phyloP scores from a whole-genome alignment of 495 filamentous ascomycete species.

The Lichina pygmaea region DNA sequence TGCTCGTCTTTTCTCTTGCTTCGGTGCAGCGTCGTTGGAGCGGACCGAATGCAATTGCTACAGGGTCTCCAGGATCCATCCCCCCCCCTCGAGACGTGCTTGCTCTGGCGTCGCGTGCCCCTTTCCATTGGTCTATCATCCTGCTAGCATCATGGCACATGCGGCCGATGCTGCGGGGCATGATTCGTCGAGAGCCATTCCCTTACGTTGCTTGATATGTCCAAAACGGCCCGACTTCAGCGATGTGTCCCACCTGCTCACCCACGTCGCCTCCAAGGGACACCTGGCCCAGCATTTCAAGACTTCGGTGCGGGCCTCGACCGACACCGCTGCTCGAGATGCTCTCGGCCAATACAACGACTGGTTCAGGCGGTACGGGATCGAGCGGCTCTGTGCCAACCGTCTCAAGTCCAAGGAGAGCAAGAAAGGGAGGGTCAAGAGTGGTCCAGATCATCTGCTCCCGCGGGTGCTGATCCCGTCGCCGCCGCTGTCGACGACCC shows the following conservation, averaged over 20 bases:
- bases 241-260: conserved; percentile 69
- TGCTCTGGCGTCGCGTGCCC: background rate
- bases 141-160: background rate
- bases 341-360: conserved; percentile 30
- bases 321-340: conserved; percentile 22
- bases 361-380: conserved; percentile 40
- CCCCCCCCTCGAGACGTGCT: background rate
- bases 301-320: conserved; percentile 31
- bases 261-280: conserved; percentile 63
- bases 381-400: conserved; percentile 38
- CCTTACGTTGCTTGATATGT: conserved; percentile 56
- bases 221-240: conserved; percentile 53
- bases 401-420: conserved; percentile 45
- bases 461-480: background rate
- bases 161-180: background rate
- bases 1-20: no score
- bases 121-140: background rate
- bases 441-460: background rate
- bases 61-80: no score
- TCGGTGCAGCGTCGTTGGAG: no score
- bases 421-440: conserved; percentile 10
- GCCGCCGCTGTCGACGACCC: background rate
- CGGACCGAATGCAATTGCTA: no score
- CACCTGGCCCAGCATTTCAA: conserved; percentile 56
- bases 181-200: conserved; percentile 13